Base-by-base conservation (phyloP, 176 grass and related monocot genomes). In the Metroxylon sagu region DNA sequence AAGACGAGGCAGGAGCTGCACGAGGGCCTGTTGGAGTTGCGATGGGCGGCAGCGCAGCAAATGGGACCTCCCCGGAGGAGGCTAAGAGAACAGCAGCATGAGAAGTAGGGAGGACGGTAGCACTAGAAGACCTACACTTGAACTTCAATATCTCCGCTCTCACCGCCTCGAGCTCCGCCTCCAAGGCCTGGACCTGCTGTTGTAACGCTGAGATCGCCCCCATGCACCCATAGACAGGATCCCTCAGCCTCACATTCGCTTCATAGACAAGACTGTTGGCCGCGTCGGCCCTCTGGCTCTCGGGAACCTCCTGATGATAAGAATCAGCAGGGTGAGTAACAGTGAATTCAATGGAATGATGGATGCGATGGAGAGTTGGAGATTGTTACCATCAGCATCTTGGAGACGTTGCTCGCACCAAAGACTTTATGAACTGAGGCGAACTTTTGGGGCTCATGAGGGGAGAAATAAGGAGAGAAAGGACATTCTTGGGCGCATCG, bases 401-500 rank as follows among this genome's bases (percentile, higher is more conserved):
- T 98, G 76, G 93, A 89, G 73, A 92, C 84, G 70, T 98, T 98
- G 77, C 93, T 98, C 18, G 93, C 93, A 18, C 93, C 87, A 75
- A 98, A 98, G 70, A 98, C 87, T 72, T 74, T 88, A 60, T 98
- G 93, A 28, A 92, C 87, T 14, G 84, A 69, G 27, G 82, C 81
- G 26, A 98, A 98, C 77, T 98, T 98, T 73, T 88, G 78, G 48
- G 87, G 93, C 60, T 98, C 93, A 54, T 92, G 71, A 53, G 93
- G 93, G 31, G 87, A 85, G 87, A 98, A 98, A 64, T 92, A 92
- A 4, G 84, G 93, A 50, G 82, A 88, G 80, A 98, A 98, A 56
- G 93, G 88, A 76, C 93, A 98, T 62, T 98, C 82, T 63, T 98
- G 93, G 1, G 87, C 87, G 63, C 93, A 98, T 25, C 93, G 84